Percentiles rank a stretch among this genome's conserved stretches.
Conservation (phyloP, 1,139 yeast genomes). For the Meyerozyma sp. region DNA sequence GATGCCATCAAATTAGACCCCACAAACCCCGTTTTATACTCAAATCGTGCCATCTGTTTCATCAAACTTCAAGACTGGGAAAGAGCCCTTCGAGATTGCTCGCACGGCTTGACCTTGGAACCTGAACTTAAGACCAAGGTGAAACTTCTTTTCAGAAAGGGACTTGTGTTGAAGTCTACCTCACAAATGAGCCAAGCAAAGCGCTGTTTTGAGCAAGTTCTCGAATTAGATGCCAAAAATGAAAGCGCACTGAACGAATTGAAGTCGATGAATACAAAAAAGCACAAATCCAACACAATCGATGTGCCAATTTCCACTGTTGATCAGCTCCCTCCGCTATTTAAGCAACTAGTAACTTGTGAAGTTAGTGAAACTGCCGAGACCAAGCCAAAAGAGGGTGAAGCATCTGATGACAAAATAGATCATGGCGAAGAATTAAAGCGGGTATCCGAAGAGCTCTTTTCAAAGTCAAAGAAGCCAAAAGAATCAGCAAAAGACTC, state of each 20-base stretch:
- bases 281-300: constrained; percentile 4
- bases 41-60: constrained; percentile 76
- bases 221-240: constrained; percentile 43
- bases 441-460: background rate
- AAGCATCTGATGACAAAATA: background rate
- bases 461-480: background rate
- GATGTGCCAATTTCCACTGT: constrained; percentile 36
- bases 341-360: constrained; percentile 4
- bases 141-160: constrained; percentile 58
- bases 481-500: constrained; percentile 2
- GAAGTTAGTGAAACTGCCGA: background rate
- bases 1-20: constrained; percentile 59
- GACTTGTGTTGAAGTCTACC: constrained; percentile 38
- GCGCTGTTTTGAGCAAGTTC: constrained; percentile 33
- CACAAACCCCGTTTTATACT: constrained; percentile 56
- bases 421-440: background rate
- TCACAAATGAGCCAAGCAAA: constrained; percentile 28
- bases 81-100: constrained; percentile 59
- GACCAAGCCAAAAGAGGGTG: background rate
- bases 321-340: constrained; percentile 40
- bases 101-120: constrained; percentile 45
- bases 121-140: constrained; percentile 26
- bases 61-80: constrained; percentile 50
- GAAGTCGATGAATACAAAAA: constrained; percentile 7
- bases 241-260: constrained; percentile 26